These are phyloP conservation scores for Aspergillus candidus DNA, from an alignment of 2,329 filamentous ascomycete species.

Conservation along the genomic window DNA sequence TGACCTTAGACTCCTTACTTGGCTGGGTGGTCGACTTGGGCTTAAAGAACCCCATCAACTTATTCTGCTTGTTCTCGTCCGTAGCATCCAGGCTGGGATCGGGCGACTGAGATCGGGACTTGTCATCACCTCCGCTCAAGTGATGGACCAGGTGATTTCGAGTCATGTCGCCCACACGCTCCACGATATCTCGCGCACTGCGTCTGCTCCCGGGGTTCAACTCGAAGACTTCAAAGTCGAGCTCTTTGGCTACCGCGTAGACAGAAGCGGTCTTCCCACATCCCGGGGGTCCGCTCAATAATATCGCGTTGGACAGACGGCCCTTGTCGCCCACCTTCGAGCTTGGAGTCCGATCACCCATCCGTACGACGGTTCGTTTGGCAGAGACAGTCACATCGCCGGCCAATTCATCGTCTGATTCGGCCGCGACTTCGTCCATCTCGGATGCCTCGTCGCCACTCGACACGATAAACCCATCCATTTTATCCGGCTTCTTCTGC, in stretches of 20 bases:
- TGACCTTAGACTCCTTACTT: constrained; percentile 11
- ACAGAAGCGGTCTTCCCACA: constrained; percentile 91
- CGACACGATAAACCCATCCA: constrained; percentile 74
- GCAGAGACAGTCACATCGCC: constrained; percentile 32
- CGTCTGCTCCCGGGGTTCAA: constrained; percentile 79
- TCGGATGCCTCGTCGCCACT: constrained; percentile 68
- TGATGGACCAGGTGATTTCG: constrained; percentile 81
- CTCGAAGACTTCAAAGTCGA: constrained; percentile 91
- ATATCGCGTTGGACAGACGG: constrained; percentile 63
- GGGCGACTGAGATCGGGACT: constrained; percentile 10
- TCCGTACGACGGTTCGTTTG: constrained; percentile 38
- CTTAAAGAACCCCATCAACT: constrained; percentile 76
- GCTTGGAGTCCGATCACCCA: constrained; percentile 31
- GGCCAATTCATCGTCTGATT: constrained; percentile 49
- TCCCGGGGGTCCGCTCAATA: constrained; percentile 82
- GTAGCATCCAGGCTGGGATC: constrained; percentile 49
- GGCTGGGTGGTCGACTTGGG: constrained; percentile 34
- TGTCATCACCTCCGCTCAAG: constrained; percentile 24
- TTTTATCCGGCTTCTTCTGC: constrained; percentile 61
- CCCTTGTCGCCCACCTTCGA: constrained; percentile 43
- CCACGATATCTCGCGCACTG: constrained; percentile 82
- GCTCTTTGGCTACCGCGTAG: constrained; percentile 84
- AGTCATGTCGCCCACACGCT: constrained; percentile 94
- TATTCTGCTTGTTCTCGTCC: constrained; percentile 67
- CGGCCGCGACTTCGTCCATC: constrained; percentile 59